Percentiles rank a stretch among this genome's conserved stretches.
phyloP scores from a whole-genome alignment of 1,139 yeast species.

The Zhuliangozyma blackwelliae region DNA sequence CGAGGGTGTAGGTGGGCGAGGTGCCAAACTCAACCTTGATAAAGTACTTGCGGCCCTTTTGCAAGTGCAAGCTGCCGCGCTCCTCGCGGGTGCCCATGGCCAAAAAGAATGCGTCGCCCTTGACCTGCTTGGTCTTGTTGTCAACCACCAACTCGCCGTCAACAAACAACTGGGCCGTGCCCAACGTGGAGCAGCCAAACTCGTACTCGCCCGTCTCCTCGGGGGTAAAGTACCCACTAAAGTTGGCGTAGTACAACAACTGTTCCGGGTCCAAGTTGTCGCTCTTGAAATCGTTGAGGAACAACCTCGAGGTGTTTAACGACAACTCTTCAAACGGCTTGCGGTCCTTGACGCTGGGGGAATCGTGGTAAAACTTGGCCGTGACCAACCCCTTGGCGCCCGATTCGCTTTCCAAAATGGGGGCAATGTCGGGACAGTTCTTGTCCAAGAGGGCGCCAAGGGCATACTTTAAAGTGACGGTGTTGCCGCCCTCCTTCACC shows the following conservation, averaged over 20 bases:
- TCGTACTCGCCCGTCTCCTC: slow-evolving; percentile 46
- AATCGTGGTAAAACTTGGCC: slow-evolving; percentile 33
- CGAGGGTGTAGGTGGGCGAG: slow-evolving; percentile 33
- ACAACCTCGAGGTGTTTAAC: slow-evolving; percentile 30
- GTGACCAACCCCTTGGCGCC: slow-evolving; percentile 39
- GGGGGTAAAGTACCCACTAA: slow-evolving; percentile 41
- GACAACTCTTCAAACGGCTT: slow-evolving; percentile 33
- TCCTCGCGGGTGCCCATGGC: slow-evolving; percentile 51
- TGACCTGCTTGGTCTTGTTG: slow-evolving; percentile 48
- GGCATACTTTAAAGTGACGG: slow-evolving; percentile 18
- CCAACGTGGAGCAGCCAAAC: slow-evolving; percentile 48
- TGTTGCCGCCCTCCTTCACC: slow-evolving; percentile 20
- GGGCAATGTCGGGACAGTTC: slow-evolving; percentile 26
- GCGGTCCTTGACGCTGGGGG: slow-evolving; percentile 29
- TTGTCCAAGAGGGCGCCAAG: slow-evolving; percentile 30
- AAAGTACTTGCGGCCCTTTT: slow-evolving; percentile 37
- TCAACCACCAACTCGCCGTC: slow-evolving; percentile 53
- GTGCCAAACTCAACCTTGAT: slow-evolving; percentile 48
- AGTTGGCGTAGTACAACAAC: slow-evolving; percentile 34
- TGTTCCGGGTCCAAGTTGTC: slow-evolving; percentile 20
- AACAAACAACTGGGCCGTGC: slow-evolving; percentile 51
- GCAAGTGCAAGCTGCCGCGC: slow-evolving; percentile 28
- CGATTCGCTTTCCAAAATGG: slow-evolving; percentile 13
- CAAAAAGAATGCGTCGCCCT: slow-evolving; percentile 43
- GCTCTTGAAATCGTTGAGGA: slow-evolving; percentile 46